A percentile compares a stretch with the other conserved stretches of the same genome.
These are phyloP conservation scores for Nicotiana obtusifolia DNA, from an alignment of 257 asterid genomes.

Conservation along the genomic window DNA sequence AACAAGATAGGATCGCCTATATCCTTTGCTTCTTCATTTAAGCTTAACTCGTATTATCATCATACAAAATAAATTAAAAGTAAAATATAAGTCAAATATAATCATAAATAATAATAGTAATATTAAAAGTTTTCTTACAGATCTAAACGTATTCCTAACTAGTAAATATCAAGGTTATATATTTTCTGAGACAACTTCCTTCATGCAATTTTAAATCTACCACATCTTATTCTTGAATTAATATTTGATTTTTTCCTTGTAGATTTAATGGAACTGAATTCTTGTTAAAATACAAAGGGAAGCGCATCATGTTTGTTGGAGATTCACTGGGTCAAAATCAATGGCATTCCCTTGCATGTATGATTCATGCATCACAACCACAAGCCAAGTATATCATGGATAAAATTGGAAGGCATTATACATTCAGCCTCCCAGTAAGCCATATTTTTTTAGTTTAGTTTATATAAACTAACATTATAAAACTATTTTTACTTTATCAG, in stretches of 20 bases:
- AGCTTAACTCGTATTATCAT: too few relatives aligned
- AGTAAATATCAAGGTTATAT: too few relatives aligned
- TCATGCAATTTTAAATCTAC: too few relatives aligned
- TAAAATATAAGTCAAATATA: too few relatives aligned
- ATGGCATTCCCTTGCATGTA: constrained; percentile 41
- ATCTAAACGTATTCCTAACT: too few relatives aligned
- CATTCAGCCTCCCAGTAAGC: constrained; percentile 28
- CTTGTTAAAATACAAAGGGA: constrained; percentile 21
- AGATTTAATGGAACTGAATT: constrained; percentile 30
- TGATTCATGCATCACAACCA: constrained; percentile 29
- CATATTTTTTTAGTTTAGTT: background rate
- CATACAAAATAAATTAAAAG: too few relatives aligned
- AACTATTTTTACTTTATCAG: too few relatives aligned
- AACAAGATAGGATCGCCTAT: too few relatives aligned
- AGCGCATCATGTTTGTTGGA: constrained; percentile 43
- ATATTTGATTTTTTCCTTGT: background rate
- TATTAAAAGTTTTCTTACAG: too few relatives aligned
- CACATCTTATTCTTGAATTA: background rate
- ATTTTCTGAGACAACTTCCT: too few relatives aligned
- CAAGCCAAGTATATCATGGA: constrained; percentile 14
- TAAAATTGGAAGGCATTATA: constrained; percentile 16
- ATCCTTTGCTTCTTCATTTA: too few relatives aligned
- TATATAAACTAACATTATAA: background rate
- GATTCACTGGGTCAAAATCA: constrained; percentile 47
- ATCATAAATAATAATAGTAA: too few relatives aligned